Conservation (phyloP, 2,329 filamentous ascomycete species). For the Nothophaeocryptopus gaeumannii region DNA sequence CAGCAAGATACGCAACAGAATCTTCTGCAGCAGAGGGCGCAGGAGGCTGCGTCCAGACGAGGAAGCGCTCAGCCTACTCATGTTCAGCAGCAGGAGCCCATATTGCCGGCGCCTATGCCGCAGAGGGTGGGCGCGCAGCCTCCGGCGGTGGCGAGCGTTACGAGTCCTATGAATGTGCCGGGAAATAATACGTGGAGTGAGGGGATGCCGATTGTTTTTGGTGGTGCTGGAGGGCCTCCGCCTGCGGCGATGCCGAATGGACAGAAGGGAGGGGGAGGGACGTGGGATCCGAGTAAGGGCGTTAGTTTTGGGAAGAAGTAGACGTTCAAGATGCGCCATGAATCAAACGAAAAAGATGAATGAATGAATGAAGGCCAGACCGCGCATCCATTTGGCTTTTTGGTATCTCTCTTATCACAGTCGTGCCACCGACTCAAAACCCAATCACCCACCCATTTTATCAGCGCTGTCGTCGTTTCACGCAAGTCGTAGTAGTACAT, state of each 20-base stretch:
- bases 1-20: slow-evolving; percentile 43
- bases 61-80: slow-evolving; percentile 22
- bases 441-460: too few relatives aligned
- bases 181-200: slow-evolving; percentile 33
- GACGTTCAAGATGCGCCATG: too few relatives aligned
- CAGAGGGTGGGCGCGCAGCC: slow-evolving; percentile 34
- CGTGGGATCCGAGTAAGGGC: slow-evolving; percentile 31
- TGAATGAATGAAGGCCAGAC: too few relatives aligned
- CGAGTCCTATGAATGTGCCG: slow-evolving; percentile 22
- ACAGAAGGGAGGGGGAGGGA: slow-evolving; percentile 4
- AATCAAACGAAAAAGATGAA: too few relatives aligned
- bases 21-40: slow-evolving; percentile 36
- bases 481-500: too few relatives aligned
- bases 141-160: slow-evolving; percentile 29
- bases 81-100: slow-evolving; percentile 34
- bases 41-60: slow-evolving; percentile 20
- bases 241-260: background rate
- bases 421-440: too few relatives aligned
- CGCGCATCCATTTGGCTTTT: too few relatives aligned
- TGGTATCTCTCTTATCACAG: too few relatives aligned
- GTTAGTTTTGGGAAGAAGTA: slow-evolving; percentile 25
- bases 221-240: slow-evolving; percentile 13
- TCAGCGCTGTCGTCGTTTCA: too few relatives aligned
- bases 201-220: slow-evolving; percentile 36
- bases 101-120: slow-evolving; percentile 56